Evolutionary conservation across 192 early-diverging fungal genomes (phyloP).

Genomic region (Gigaspora rosea): DNA sequence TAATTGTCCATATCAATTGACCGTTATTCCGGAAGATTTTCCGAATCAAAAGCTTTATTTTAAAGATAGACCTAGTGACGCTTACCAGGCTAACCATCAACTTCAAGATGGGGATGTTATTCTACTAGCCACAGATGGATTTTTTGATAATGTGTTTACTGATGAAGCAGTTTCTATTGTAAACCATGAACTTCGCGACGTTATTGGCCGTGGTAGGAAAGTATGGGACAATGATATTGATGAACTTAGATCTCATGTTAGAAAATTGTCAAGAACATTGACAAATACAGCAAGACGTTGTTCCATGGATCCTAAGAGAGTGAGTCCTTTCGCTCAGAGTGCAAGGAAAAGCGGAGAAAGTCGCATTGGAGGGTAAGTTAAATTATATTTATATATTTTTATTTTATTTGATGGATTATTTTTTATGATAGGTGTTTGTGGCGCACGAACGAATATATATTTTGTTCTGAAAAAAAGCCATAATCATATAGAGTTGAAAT

Average conservation of each 20-base stretch:
- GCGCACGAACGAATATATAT: too few species aligned
- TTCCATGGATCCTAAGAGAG: constrained; percentile 50
- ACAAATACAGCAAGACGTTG: constrained; percentile 55
- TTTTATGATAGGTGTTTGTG: not conserved
- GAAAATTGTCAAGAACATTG: constrained; percentile 49
- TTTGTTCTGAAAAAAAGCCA: too few species aligned
- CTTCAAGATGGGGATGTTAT: constrained; percentile 62
- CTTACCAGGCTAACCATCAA: constrained; percentile 49
- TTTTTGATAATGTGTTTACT: constrained; percentile 62
- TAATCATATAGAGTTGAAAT: too few species aligned
- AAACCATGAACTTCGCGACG: constrained; percentile 44
- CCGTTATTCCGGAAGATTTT: constrained; percentile 56
- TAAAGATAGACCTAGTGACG: constrained; percentile 60
- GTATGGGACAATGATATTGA: constrained; percentile 34
- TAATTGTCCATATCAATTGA: constrained; percentile 64
- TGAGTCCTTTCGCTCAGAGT: constrained; percentile 53
- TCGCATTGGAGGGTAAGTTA: constrained; percentile 42
- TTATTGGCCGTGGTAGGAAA: constrained; percentile 33
- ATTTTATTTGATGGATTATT: not conserved
- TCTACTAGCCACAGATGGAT: constrained; percentile 60
- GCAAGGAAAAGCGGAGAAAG: constrained; percentile 49
- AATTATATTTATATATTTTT: not conserved
- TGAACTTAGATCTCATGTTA: constrained; percentile 43
- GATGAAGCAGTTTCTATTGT: constrained; percentile 57
- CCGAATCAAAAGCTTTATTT: constrained; percentile 51